A percentile compares a stretch with the other conserved stretches of the same genome.
Conservation (phyloP, 805 yeast genomes). For the Nakazawaea sp. region DNA sequence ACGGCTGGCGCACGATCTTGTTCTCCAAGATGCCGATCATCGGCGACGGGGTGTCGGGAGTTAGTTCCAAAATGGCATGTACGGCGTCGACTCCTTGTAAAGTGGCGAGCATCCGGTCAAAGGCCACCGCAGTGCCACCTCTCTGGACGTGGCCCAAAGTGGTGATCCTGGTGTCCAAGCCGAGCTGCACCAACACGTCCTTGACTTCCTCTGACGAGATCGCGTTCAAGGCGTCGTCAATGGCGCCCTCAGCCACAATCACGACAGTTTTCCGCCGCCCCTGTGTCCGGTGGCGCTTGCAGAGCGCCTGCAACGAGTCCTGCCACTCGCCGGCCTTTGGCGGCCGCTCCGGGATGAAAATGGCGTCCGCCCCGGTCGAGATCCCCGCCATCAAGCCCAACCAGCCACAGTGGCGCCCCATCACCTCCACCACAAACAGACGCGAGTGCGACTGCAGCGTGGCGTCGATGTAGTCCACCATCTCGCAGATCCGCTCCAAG, state of each 20-base stretch:
- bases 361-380: slow-evolving; percentile 92
- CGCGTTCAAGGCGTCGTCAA: slow-evolving; percentile 72
- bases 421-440: slow-evolving; percentile 96
- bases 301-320: slow-evolving; percentile 68
- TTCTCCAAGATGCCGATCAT: slow-evolving; percentile 88
- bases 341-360: slow-evolving; percentile 92
- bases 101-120: slow-evolving; percentile 86
- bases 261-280: slow-evolving; percentile 95
- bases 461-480: slow-evolving; percentile 95
- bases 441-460: slow-evolving; percentile 96
- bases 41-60: slow-evolving; percentile 91
- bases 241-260: slow-evolving; percentile 97
- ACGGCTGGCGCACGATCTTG: slow-evolving; percentile 75
- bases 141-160: slow-evolving; percentile 97
- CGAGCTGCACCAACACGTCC: slow-evolving; percentile 74
- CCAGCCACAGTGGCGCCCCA: slow-evolving; percentile 99
- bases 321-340: slow-evolving; percentile 72
- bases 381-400: slow-evolving; percentile 95
- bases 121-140: slow-evolving; percentile 98
- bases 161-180: slow-evolving; percentile 91
- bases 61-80: slow-evolving; percentile 79
- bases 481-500: slow-evolving; percentile 84
- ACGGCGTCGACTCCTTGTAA: slow-evolving; percentile 98
- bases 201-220: slow-evolving; percentile 77
- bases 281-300: slow-evolving; percentile 68